A percentile compares a stretch with the other conserved stretches of the same genome.
These are phyloP conservation scores for Globisporangium perplexum DNA, from an alignment of 352 stramenopile genomes.

Conservation along the genomic window DNA sequence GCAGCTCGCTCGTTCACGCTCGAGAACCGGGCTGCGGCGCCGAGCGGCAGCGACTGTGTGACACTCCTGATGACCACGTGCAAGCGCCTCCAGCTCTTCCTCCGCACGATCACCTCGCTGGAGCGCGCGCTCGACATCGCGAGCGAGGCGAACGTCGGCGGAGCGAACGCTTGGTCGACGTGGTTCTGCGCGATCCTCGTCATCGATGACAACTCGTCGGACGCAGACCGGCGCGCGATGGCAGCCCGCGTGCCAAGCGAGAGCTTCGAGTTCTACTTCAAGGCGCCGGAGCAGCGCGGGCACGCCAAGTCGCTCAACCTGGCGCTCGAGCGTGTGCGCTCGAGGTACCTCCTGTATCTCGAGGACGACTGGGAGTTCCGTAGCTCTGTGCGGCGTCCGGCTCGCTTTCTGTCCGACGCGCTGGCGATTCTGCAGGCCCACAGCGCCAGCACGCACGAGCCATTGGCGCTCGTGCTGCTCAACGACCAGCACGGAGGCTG, in stretches of 20 bases:
- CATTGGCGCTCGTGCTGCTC: constrained; percentile 34
- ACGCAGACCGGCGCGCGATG: constrained; percentile 33
- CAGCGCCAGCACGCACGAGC: constrained; percentile 9
- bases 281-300: constrained; percentile 21
- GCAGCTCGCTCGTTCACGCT: constrained; percentile 9
- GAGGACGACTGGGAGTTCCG: constrained; percentile 60
- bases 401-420: constrained; percentile 15
- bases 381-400: no score
- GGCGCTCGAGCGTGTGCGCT: constrained; percentile 19
- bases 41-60: constrained; percentile 14
- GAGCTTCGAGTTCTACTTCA: constrained; percentile 30
- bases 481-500: constrained; percentile 45
- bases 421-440: constrained; percentile 15
- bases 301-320: constrained; percentile 53
- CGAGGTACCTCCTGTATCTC: constrained; percentile 47
- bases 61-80: constrained; percentile 58
- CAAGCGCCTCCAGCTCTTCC: constrained; percentile 44
- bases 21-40: neutral
- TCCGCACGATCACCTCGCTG: constrained; percentile 25
- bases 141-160: neutral
- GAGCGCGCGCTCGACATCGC: constrained; percentile 10
- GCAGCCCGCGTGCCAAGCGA: constrained; percentile 15
- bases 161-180: constrained; percentile 1
- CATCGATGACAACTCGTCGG: constrained; percentile 48
- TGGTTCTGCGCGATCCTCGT: constrained; percentile 43